phyloP scores from a whole-genome alignment of 805 yeast genomes.

The Lipomyces sp. region DNA sequence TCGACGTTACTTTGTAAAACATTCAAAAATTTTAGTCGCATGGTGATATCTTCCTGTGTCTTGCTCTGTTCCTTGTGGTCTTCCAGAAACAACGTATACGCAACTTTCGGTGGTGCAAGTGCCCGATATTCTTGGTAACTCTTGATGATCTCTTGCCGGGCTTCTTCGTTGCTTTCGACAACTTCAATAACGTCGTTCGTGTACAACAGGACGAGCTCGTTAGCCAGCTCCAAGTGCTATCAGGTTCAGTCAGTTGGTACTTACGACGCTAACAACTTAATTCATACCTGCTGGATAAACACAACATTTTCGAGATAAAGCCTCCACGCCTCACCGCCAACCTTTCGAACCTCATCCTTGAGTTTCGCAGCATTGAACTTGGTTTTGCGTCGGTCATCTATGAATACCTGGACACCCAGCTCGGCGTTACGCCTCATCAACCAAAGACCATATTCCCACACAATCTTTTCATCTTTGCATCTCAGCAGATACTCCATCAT shows the following conservation, averaged over 20 bases:
- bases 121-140: slow-evolving; percentile 40
- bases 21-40: slow-evolving; percentile 41
- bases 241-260: slow-evolving; percentile 12
- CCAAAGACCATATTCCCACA: slow-evolving; percentile 49
- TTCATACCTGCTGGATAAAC: slow-evolving; percentile 26
- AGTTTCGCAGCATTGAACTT: slow-evolving; percentile 42
- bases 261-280: background rate
- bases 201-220: slow-evolving; percentile 46
- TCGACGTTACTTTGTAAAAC: slow-evolving; percentile 38
- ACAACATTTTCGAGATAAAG: slow-evolving; percentile 46
- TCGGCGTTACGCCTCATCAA: slow-evolving; percentile 42
- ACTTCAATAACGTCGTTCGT: slow-evolving; percentile 45
- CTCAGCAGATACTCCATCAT: slow-evolving; percentile 40
- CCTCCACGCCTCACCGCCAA: slow-evolving; percentile 48
- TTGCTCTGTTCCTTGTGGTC: slow-evolving; percentile 22
- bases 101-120: slow-evolving; percentile 45
- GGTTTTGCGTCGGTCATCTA: slow-evolving; percentile 37
- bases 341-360: slow-evolving; percentile 42
- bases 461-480: slow-evolving; percentile 42
- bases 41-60: slow-evolving; percentile 29
- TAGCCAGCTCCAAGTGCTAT: slow-evolving; percentile 40
- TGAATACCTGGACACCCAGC: slow-evolving; percentile 45
- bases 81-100: slow-evolving; percentile 40
- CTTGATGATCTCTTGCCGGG: slow-evolving; percentile 33
- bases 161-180: slow-evolving; percentile 32